Percentiles rank a stretch among this genome's conserved stretches.
Evolutionary conservation across 257 asterid genomes (phyloP).

Genomic region (Verbascum thapsus): DNA sequence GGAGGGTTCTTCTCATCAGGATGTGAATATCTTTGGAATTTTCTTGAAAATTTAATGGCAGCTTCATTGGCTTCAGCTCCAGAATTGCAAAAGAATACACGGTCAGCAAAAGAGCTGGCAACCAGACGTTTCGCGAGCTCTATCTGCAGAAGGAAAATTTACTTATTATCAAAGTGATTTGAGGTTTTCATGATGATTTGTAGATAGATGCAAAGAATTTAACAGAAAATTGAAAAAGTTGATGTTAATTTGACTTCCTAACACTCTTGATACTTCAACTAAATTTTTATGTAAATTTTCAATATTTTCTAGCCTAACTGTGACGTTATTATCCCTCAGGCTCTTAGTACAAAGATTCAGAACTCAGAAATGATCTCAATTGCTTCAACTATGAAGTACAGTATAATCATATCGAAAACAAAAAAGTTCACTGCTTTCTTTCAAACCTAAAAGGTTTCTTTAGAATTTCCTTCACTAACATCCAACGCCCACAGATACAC

Average conservation of each 20-base stretch:
- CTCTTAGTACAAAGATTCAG: background rate
- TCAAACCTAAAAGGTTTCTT: background rate
- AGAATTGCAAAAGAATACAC: conserved; percentile 93
- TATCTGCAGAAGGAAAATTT: conserved; percentile 47
- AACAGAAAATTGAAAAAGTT: background rate
- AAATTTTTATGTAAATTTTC: background rate
- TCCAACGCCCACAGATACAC: background rate
- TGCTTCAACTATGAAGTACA: background rate
- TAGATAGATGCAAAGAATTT: background rate
- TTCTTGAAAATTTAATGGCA: conserved; percentile 87
- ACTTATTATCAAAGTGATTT: background rate
- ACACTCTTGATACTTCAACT: background rate
- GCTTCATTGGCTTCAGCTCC: conserved; percentile 99
- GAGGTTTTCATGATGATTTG: background rate
- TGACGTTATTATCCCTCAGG: background rate
- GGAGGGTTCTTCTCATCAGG: conserved; percentile 64
- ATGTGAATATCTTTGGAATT: conserved; percentile 61
- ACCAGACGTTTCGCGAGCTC: conserved; percentile 89
- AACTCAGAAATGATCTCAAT: conserved; percentile 4
- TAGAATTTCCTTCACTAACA: background rate
- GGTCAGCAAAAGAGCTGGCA: conserved; percentile 78
- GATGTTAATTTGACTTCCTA: background rate
- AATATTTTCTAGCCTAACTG: background rate
- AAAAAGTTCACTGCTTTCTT: background rate
- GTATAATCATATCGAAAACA: background rate